Evolutionary conservation across 306 rosid genomes (phyloP), one percentile per base, ranked within the genome.

Genomic region (Corylus avellana): DNA sequence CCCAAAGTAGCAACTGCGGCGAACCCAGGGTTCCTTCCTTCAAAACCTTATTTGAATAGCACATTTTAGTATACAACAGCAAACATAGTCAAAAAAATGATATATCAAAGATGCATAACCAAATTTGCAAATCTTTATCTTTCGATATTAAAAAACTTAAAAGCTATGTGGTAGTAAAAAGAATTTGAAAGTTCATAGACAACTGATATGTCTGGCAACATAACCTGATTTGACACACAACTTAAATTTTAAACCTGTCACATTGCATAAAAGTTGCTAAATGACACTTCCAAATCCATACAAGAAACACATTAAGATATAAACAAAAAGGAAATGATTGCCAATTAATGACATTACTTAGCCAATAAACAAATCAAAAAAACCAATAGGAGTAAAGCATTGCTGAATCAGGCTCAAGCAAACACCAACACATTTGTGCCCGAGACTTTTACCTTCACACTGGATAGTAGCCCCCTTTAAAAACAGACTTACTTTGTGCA

Each of bases 1-100:
- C 73, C 98, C 90, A 94, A 83, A 48, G 97, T 91, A 84, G 90
- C 90, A 73, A 88, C 83, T 39, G 98, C 87, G 76, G 89, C 90
- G 67, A 94, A 84, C 25, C 85, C 85, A 70, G 91, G 81, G 77
- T 92, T 88, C 63, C 77, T 85, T 84, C 86, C 92, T 70, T 87
- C 78, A 58, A 76, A 87, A 80, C 92, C 98, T 92, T 68, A 57
- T 79, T 47, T 47, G 85, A 63, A 72, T 2, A 75, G 63, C 53
- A 50, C 13, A 79, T 47, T 51, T 81, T 59, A 83, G 72, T 12
- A 49, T 75, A 71, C 17, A 63, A 59, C 59, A 86, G 8, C 32
- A 77, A 55, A 77, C 57, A 7, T 57, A n/a, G 35, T 27, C 75
- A 73, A 72, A 29, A 3, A 32, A 46, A 47, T 32, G 4, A 77